Percentiles rank a stretch among this genome's conserved stretches.
phyloP scores from a whole-genome alignment of 1,284 basidiomycete species.

The Austroboletus niveus region DNA sequence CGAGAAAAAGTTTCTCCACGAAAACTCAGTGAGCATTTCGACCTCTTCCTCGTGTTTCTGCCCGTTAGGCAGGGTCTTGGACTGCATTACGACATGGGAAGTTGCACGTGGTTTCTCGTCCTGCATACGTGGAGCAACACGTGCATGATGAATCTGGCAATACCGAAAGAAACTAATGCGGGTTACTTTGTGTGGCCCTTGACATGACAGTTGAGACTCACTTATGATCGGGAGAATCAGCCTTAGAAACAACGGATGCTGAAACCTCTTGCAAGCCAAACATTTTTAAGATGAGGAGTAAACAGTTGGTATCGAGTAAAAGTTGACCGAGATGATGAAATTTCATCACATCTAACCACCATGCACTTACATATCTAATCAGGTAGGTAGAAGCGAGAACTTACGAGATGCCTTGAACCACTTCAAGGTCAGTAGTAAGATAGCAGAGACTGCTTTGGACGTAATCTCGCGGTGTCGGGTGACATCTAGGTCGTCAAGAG shows the following conservation, averaged over 20 bases:
- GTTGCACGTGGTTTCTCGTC: slow-evolving; percentile 60
- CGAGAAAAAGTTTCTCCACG: slow-evolving; percentile 98
- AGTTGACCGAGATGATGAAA: slow-evolving; percentile 97
- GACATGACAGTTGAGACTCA: slow-evolving; percentile 30
- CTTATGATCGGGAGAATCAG: slow-evolving; percentile 88
- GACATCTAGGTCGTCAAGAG: slow-evolving; percentile 94
- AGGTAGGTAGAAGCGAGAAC: slow-evolving; percentile 31
- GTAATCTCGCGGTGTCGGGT: slow-evolving; percentile 96
- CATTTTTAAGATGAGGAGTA: slow-evolving; percentile 95
- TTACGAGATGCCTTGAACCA: slow-evolving; percentile 98
- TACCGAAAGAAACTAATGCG: slow-evolving; percentile 88
- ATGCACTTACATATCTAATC: slow-evolving; percentile 4
- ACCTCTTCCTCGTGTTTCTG: slow-evolving; percentile 80
- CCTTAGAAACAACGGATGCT: slow-evolving; percentile 79
- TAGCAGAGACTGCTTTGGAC: slow-evolving; percentile 95
- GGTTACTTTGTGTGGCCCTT: slow-evolving; percentile 11
- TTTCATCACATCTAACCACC: slow-evolving; percentile 85
- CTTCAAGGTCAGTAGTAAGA: slow-evolving; percentile 86
- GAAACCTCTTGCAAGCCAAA: slow-evolving; percentile 95
- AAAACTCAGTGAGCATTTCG: slow-evolving; percentile 90
- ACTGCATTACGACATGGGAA: slow-evolving; percentile 55
- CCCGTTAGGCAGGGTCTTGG: slow-evolving; percentile 62
- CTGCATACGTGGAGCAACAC: slow-evolving; percentile 53
- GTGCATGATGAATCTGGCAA: slow-evolving; percentile 76
- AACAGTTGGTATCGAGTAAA: slow-evolving; percentile 92